Evolutionary conservation across 2,329 filamentous ascomycete species (phyloP).

Genomic region (Sporothrix variecibatus): DNA sequence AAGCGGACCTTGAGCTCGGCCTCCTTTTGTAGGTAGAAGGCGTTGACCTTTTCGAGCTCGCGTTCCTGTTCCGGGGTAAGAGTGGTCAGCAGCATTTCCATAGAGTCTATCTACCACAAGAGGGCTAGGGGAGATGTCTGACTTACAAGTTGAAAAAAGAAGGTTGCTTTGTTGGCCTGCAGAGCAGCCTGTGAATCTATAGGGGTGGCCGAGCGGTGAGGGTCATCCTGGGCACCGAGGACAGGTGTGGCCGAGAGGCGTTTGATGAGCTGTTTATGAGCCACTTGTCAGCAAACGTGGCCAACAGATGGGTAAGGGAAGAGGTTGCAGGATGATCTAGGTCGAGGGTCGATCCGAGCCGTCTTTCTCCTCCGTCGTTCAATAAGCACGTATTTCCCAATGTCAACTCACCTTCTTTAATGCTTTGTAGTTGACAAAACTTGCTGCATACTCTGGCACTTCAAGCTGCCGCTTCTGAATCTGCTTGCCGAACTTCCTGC

Average conservation of each 20-base stretch:
- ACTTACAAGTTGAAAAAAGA: constrained; percentile 93
- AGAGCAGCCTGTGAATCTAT: constrained; percentile 83
- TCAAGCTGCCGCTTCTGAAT: constrained; percentile 99
- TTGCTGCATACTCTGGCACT: constrained; percentile 97
- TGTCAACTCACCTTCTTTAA: constrained; percentile 74
- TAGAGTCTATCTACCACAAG: neutral
- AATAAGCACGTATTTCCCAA: neutral
- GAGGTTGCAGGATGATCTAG: constrained; percentile 19
- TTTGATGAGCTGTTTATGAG: constrained; percentile 79
- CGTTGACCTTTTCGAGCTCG: constrained; percentile 97
- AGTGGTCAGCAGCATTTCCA: constrained; percentile 42
- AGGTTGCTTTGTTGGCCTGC: constrained; percentile 96
- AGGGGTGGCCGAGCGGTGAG: constrained; percentile 48
- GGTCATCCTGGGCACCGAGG: constrained; percentile 73
- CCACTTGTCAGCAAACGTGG: neutral
- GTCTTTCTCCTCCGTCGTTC: neutral
- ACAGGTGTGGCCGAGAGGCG: constrained; percentile 91
- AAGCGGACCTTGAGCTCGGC: constrained; percentile 95
- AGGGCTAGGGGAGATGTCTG: constrained; percentile 20
- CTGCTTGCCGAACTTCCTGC: constrained; percentile 99
- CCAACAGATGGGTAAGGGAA: too few species aligned
- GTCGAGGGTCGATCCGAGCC: neutral
- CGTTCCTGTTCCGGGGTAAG: constrained; percentile 67
- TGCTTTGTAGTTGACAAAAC: constrained; percentile 99
- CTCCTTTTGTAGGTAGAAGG: constrained; percentile 96